A percentile compares a stretch with the other conserved stretches of the same genome.
These are phyloP conservation scores for Agrocybe pediades DNA, from an alignment of 768 basidiomycete species.

Conservation along the genomic window DNA sequence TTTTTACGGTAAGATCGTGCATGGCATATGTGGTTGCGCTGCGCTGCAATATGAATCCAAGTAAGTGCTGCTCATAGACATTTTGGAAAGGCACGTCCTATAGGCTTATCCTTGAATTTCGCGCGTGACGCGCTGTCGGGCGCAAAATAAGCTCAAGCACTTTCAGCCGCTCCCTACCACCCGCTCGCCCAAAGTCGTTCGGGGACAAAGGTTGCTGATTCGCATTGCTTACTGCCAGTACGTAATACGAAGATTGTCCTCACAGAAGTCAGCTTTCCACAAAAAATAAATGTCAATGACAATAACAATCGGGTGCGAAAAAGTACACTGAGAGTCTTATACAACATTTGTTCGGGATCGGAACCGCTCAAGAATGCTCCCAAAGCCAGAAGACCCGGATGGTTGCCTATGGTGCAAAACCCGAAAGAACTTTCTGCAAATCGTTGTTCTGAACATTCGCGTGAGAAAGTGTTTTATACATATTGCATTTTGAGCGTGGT, in stretches of 20 bases:
- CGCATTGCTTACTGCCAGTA: neutral
- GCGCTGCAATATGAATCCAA: neutral
- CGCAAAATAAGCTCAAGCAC: too few relatives aligned
- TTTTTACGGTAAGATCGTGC: neutral
- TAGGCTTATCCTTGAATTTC: neutral
- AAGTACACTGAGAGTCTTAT: neutral
- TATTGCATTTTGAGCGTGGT: neutral
- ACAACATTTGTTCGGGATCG: neutral
- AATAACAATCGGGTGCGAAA: neutral
- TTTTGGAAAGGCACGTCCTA: neutral
- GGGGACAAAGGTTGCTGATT: too few relatives aligned
- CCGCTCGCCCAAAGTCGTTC: too few relatives aligned
- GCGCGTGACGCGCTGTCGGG: too few relatives aligned
- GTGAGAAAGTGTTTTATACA: neutral
- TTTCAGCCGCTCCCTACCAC: too few relatives aligned
- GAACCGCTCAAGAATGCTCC: neutral
- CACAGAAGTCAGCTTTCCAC: constrained; percentile 1
- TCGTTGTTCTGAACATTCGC: constrained; percentile 28
- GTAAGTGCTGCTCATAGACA: neutral
- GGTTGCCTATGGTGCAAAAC: constrained; percentile 2
- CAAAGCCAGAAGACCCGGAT: neutral
- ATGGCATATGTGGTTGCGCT: neutral
- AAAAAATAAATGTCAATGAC: neutral
- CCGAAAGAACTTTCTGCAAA: constrained; percentile 23
- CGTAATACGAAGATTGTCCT: neutral